phyloP scores from a whole-genome alignment of 2,329 filamentous ascomycete genomes.

The Chaetomium sp. region DNA sequence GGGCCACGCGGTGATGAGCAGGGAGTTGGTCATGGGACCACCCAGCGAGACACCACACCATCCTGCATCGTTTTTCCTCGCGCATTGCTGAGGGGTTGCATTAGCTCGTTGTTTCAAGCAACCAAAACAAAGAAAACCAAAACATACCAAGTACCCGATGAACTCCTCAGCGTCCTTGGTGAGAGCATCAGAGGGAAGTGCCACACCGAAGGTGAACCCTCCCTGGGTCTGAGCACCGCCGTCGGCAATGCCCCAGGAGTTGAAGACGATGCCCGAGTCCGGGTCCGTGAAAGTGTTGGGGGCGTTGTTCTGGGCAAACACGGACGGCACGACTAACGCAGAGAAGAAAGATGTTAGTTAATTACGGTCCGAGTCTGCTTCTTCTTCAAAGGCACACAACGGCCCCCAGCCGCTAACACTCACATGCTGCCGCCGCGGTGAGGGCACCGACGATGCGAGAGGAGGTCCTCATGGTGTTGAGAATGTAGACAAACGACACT shows the following conservation, averaged over 20 bases:
- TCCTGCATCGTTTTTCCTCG: slow-evolving; percentile 36
- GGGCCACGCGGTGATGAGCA: slow-evolving; percentile 48
- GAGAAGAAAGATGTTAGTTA: too few relatives aligned
- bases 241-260: slow-evolving; percentile 38
- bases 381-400: too few relatives aligned
- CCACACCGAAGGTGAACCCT: slow-evolving; percentile 44
- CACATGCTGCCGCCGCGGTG: slow-evolving; percentile 22
- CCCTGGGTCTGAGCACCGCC: slow-evolving; percentile 32
- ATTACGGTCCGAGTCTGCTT: too few relatives aligned
- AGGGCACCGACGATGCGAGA: slow-evolving; percentile 22
- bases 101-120: neutral
- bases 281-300: slow-evolving; percentile 37
- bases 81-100: slow-evolving; percentile 33
- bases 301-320: slow-evolving; percentile 22
- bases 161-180: slow-evolving; percentile 43
- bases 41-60: slow-evolving; percentile 49
- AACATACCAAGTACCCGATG: slow-evolving; percentile 45
- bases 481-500: slow-evolving; percentile 5
- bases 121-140: too few relatives aligned
- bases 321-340: slow-evolving; percentile 19
- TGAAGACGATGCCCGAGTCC: slow-evolving; percentile 46
- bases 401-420: slow-evolving; percentile 7
- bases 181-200: slow-evolving; percentile 39
- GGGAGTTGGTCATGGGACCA: slow-evolving; percentile 46
- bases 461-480: slow-evolving; percentile 21